Evolutionary conservation across 441 rosid species (phyloP), one percentile per base, ranked within the genome.

Genomic region (Adansonia rubrostipa): DNA sequence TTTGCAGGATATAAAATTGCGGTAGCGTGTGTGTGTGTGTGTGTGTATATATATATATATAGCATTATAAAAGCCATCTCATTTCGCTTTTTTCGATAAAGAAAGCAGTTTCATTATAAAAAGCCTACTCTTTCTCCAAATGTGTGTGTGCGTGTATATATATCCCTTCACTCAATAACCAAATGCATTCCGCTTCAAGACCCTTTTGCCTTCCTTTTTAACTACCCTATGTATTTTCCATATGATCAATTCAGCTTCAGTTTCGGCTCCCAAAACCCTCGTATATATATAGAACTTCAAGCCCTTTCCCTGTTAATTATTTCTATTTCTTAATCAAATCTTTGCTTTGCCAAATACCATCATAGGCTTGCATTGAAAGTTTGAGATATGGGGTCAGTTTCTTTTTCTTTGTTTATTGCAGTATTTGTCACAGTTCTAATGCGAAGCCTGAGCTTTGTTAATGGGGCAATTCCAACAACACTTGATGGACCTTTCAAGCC

Each of bases 401-500:
- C 70, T 9, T 63, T 54, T 33, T 54, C 33, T 33, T 54, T 72
- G 63, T 28, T 5, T n/a, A 9, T 36, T 4, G 58, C 3, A 0
- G 14, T 9, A 24, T 75, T 63, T 47, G n/a, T 62, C 28, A 48
- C 58, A 9, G 70, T 28, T 33, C 3, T 63, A 71, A 2, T 78
- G 0, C 24, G 69, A 77, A 78, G 71, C 53, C 70, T 75, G 0
- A 44, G 7, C 44, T 40, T 48, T 62, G 87, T 85, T 79, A 15
- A 73, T 71, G 85, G 76, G 68, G 84, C 76, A 14, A 80, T 86
- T 54, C 84, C 88, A 8, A 84, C 92, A 3, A 90, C 99, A 4
- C 88, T 88, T n/a, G 89, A 92, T 4, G 98, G 95, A 67, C 99
- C 97, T 57, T 92, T 87, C 80, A 80, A 81, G 80, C 96, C 99